Base-by-base conservation (phyloP, 2,329 filamentous ascomycete species). In the Coniochaeta pulveracea region DNA sequence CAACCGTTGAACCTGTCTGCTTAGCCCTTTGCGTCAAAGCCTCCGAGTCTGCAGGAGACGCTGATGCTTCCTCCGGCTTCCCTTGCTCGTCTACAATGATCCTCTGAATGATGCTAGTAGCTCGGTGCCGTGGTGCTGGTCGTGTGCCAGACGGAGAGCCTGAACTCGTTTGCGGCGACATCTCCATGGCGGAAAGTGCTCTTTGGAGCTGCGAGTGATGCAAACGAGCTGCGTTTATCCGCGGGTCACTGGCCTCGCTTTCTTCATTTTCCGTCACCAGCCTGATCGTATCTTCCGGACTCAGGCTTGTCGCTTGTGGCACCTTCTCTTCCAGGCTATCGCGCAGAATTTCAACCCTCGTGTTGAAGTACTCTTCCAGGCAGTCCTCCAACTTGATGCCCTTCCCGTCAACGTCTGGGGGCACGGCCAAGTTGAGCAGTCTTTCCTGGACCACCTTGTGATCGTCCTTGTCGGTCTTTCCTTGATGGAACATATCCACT, bases 381-480 rank as follows among this genome's bases (percentile, higher is more conserved):
- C 89, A 96, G 43, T 93, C 83, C 55, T 96, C 91, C 14, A 98
- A 61, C 18, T 80, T 86, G 40, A 95, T 69, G 3, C 70, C 66
- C 37, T 75, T 76, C 16, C 76, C 78, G 28, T 82, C 74, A 5
- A 76, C 69, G 32, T 84, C 78, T 1, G 78, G 67, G 0, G 85
- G 84, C n/a, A 98, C 83, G 1, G 86, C 88, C 25, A 98, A 74
- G 48, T 96, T 91, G 6, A 98, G 65, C 15, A 95, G 60, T 34
- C 91, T 71, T 57, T 98, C 91, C 44, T 93, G 89, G 34, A 95
- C 77, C 37, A 94, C 85, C 51, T 93, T 94, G 62, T 96, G 89
- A 48, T 98, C 91, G 43, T 93, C 86, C 25, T 76, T 74, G 32
- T 81, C 80, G 40, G 84, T 80, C 48, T 84, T 85, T 10, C 89